Evolutionary conservation across 306 rosid genomes (phyloP).

Genomic region (Trifolium fragiferum): DNA sequence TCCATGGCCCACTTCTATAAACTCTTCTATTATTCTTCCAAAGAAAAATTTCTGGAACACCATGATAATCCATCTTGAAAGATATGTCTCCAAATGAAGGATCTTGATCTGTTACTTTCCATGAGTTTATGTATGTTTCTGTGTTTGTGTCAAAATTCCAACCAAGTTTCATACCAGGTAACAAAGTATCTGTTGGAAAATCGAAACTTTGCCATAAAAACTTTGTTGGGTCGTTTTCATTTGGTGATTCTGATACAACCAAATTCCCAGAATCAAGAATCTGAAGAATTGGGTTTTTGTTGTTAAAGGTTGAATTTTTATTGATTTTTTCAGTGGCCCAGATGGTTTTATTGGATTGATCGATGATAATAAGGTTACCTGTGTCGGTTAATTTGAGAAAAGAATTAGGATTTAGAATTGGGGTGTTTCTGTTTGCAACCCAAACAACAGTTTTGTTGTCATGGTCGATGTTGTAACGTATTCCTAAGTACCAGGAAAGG

Average conservation of each 20-base stretch:
- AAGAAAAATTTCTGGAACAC: slow-evolving; percentile 72
- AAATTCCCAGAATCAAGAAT: slow-evolving; percentile 73
- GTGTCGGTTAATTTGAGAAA: slow-evolving; percentile 47
- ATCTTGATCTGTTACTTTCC: slow-evolving; percentile 52
- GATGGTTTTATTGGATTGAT: slow-evolving; percentile 30
- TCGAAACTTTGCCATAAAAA: slow-evolving; percentile 79
- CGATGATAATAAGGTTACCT: slow-evolving; percentile 50
- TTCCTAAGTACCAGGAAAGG: slow-evolving; percentile 63
- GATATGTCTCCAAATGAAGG: slow-evolving; percentile 67
- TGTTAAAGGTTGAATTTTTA: background rate
- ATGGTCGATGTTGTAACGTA: slow-evolving; percentile 61
- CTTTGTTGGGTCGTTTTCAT: slow-evolving; percentile 36
- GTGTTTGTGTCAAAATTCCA: slow-evolving; percentile 53
- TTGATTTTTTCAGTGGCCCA: slow-evolving; percentile 59
- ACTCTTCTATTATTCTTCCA: background rate
- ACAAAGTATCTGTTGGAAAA: slow-evolving; percentile 63
- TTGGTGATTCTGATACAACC: slow-evolving; percentile 42
- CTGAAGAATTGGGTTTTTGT: slow-evolving; percentile 49
- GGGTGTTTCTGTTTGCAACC: slow-evolving; percentile 80
- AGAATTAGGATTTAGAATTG: slow-evolving; percentile 50
- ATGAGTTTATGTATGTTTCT: slow-evolving; percentile 56
- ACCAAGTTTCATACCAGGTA: slow-evolving; percentile 78
- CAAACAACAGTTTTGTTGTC: slow-evolving; percentile 53
- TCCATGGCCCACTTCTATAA: slow-evolving; percentile 91
- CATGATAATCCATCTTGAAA: slow-evolving; percentile 63